Evolutionary conservation across 805 yeast species (phyloP), one percentile per base, ranked within the genome.

Genomic region (Candida berthetii): DNA sequence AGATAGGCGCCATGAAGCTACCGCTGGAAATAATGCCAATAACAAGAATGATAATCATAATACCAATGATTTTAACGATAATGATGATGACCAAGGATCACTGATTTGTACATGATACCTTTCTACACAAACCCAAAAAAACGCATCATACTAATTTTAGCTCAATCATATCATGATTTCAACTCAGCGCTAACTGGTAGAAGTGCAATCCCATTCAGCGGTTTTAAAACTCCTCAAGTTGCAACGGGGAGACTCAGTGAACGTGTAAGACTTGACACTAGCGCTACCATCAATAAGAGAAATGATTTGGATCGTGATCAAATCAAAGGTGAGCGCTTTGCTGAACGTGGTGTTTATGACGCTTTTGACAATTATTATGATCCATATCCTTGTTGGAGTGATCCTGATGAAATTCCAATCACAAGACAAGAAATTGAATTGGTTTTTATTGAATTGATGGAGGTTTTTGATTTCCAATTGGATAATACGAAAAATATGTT

Each of bases 211-310:
- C 93, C 95, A 0, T 88, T 85, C 54, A 95, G 96, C 46, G 96
- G 96, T 35, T 88, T 89, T 91, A 96, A 88, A 65, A 85, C 88
- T 51, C 95, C 96, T 38, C 87, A 86, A 57, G 77, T 87, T 58
- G 85, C 95, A 1, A 86, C 85, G 62, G 89, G 87, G 7, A 83
- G 74, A 36, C 70, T 76, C 74, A 64, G 63, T 39, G 71, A 71
- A 25, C 42, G 49, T 40, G 47, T 65, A 36, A 66, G 61, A 35
- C 49, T 52, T 20, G 39, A 60, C 28, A 65, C 69, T 11, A 62
- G 53, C 22, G 57, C n/a, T 4, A 9, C 13, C 22, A 15, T 10
- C 9, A 33, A 17, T 18, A 33, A 33, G 10, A 19, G 22, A 17
- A 17, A 54, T 14, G 58, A 55, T 39, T 65, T 62, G 10, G 57